Evolutionary conservation across 257 asterid species (phyloP).

Genomic region (Apocynum venetum): DNA sequence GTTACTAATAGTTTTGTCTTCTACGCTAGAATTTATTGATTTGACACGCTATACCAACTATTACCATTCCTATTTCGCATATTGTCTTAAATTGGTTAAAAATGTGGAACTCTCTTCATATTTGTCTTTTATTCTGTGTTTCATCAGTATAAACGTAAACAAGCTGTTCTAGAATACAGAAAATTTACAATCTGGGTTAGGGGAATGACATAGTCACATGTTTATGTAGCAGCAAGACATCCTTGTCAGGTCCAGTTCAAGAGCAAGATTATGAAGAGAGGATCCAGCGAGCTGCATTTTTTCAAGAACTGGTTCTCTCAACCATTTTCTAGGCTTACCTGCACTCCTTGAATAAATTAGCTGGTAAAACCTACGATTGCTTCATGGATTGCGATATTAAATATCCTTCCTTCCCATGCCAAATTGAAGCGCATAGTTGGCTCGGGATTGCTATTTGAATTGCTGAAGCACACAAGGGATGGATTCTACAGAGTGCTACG

Average conservation of each 20-base stretch:
- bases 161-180: not conserved
- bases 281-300: slow-evolving; percentile 38
- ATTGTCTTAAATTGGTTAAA: not conserved
- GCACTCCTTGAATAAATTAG: not conserved
- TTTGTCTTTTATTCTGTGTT: not conserved
- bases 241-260: slow-evolving; percentile 26
- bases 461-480: not conserved
- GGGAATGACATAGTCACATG: slow-evolving; percentile 3
- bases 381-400: not conserved
- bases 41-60: not conserved
- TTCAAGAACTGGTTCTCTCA: slow-evolving; percentile 48
- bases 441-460: not conserved
- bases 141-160: not conserved
- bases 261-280: slow-evolving; percentile 34
- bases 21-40: not conserved
- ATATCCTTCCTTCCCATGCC: not conserved
- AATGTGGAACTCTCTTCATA: not conserved
- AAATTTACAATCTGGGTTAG: not conserved
- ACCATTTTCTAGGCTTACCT: slow-evolving; percentile 23
- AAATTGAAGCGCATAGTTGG: not conserved
- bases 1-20: not conserved
- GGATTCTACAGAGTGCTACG: not conserved
- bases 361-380: not conserved
- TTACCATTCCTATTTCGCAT: not conserved
- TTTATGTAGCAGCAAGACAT: slow-evolving; percentile 30